Evolutionary conservation across 129 eudicot genomes (phyloP).

Genomic region (Flaveria robusta): DNA sequence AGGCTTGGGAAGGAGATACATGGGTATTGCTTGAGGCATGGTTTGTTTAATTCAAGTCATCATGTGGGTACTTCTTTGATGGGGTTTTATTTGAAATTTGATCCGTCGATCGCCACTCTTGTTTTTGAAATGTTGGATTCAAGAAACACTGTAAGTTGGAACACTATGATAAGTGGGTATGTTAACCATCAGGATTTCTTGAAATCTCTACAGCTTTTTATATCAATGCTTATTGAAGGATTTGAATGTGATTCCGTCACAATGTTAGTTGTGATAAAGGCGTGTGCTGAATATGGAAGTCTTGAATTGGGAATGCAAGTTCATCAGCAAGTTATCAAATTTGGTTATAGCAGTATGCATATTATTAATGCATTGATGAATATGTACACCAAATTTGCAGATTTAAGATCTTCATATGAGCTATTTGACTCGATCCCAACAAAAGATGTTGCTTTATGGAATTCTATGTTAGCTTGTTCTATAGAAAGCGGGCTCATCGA

Average conservation of each 20-base stretch:
- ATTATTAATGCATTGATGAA: slow-evolving; percentile 45
- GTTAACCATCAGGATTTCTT: slow-evolving; percentile 37
- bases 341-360: slow-evolving; percentile 37
- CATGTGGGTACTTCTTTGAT: slow-evolving; percentile 56
- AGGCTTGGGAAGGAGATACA: slow-evolving; percentile 53
- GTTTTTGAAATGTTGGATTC: slow-evolving; percentile 42
- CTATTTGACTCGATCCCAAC: slow-evolving; percentile 40
- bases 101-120: slow-evolving; percentile 33
- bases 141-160: slow-evolving; percentile 59
- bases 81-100: slow-evolving; percentile 53
- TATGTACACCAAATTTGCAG: slow-evolving; percentile 42
- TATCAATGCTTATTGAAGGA: slow-evolving; percentile 45
- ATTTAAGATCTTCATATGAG: slow-evolving; percentile 40
- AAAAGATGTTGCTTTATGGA: slow-evolving; percentile 53
- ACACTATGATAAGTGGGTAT: slow-evolving; percentile 52
- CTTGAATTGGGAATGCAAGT: slow-evolving; percentile 48
- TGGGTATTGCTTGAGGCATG: slow-evolving; percentile 59
- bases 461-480: slow-evolving; percentile 51
- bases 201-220: slow-evolving; percentile 44
- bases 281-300: slow-evolving; percentile 44
- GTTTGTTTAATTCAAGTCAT: slow-evolving; percentile 36
- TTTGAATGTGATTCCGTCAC: slow-evolving; percentile 47
- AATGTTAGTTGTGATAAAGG: slow-evolving; percentile 45
- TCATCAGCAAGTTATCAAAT: slow-evolving; percentile 55
- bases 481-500: slow-evolving; percentile 36